Percentiles rank a stretch among this genome's conserved stretches.
Evolutionary conservation across 352 stramenopile species (phyloP).

Genomic region (Phytophthora sp.): DNA sequence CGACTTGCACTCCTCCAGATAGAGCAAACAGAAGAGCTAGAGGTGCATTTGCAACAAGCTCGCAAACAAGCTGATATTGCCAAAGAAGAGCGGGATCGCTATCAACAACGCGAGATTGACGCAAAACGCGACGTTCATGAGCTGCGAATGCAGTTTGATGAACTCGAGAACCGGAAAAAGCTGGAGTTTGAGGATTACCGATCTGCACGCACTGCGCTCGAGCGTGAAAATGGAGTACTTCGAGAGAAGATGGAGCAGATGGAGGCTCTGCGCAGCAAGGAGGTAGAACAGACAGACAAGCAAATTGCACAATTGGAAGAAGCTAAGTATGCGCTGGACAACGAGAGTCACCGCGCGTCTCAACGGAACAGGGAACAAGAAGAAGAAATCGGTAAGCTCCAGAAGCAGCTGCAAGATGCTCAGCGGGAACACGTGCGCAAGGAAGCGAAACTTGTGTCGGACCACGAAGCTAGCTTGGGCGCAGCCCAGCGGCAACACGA

Average conservation of each 20-base stretch:
- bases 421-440: constrained; percentile 52
- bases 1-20: constrained; percentile 26
- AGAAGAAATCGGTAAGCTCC: constrained; percentile 59
- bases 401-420: constrained; percentile 59
- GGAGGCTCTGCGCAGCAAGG: constrained; percentile 50
- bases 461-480: constrained; percentile 44
- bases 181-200: constrained; percentile 82
- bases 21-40: constrained; percentile 58
- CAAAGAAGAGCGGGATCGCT: constrained; percentile 69
- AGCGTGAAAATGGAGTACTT: constrained; percentile 58
- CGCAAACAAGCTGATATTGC: constrained; percentile 48
- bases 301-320: constrained; percentile 65
- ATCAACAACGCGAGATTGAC: constrained; percentile 66
- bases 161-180: constrained; percentile 63
- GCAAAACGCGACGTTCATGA: constrained; percentile 64
- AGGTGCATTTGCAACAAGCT: constrained; percentile 51
- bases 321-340: constrained; percentile 65
- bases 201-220: constrained; percentile 43
- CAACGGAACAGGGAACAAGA: constrained; percentile 54
- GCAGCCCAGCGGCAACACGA: constrained; percentile 49
- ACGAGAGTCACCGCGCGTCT: constrained; percentile 50
- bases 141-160: constrained; percentile 68
- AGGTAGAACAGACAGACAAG: constrained; percentile 59
- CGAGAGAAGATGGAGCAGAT: constrained; percentile 60
- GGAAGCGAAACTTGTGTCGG: constrained; percentile 38